Percentiles rank a stretch among this genome's conserved stretches.
Conservation (phyloP, 805 yeast genomes). For the Pichia membranifaciens region DNA sequence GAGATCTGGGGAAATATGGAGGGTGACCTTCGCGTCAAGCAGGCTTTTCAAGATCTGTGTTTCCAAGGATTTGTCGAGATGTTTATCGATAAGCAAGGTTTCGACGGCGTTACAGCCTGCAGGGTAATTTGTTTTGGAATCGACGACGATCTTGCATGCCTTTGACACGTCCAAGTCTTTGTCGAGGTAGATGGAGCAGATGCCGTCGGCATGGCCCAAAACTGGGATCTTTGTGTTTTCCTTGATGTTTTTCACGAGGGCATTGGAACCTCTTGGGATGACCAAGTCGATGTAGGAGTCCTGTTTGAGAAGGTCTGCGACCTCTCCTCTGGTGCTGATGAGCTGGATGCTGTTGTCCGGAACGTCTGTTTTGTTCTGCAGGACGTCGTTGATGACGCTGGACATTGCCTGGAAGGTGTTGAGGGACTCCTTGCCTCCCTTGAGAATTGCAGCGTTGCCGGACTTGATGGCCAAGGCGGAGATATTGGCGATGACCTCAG, state of each 20-base stretch:
- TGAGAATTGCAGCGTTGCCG: constrained; percentile 92
- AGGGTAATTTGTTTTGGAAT: constrained; percentile 92
- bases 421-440: constrained; percentile 93
- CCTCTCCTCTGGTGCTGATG: constrained; percentile 85
- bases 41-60: constrained; percentile 33
- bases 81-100: constrained; percentile 61
- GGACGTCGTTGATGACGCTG: constrained; percentile 54
- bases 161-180: constrained; percentile 68
- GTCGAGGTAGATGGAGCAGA: constrained; percentile 84
- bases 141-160: constrained; percentile 72
- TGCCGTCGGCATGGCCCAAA: constrained; percentile 97
- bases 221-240: constrained; percentile 90
- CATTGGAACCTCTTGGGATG: constrained; percentile 97
- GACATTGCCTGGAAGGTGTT: constrained; percentile 84
- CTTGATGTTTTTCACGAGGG: constrained; percentile 81
- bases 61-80: constrained; percentile 23
- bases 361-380: constrained; percentile 55
- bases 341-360: constrained; percentile 82
- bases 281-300: constrained; percentile 91
- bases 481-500: constrained; percentile 97
- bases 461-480: constrained; percentile 93
- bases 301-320: constrained; percentile 73
- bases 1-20: constrained; percentile 59
- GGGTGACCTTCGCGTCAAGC: constrained; percentile 59
- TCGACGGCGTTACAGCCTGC: constrained; percentile 99